Base-by-base conservation (phyloP, 164 flowering plant species). In the Vitis amurensis region DNA sequence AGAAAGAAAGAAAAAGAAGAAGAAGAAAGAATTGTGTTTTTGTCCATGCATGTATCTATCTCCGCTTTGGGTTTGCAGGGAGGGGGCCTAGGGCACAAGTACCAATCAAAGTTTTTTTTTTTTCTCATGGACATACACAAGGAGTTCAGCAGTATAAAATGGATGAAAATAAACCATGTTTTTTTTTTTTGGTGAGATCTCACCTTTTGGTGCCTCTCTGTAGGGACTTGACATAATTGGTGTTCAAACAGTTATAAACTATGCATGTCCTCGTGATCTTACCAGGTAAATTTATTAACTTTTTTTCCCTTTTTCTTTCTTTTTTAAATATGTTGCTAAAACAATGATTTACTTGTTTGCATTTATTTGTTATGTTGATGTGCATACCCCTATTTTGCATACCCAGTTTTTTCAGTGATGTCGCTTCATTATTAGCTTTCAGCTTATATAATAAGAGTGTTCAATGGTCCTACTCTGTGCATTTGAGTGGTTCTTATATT, bases 221-320 rank as follows among this genome's bases (percentile, higher is more conserved):
- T 70, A 94, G 98, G 99, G 99, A 53, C 94, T 95, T 78, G 99
- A 95, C 70, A 93, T 95, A 12, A 83, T 89, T 73, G 99, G 99
- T 61, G 98, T 95, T 69, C 86, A 86, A 72, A 91, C 99, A 48
- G 99, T 95, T 69, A 90, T 95, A 67, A 95, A 93, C 66, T 95
- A 82, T 76, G 90, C 91, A 56, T 95, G 99, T 74, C 99, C 99
- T 53, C 94, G 97, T 59, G 92, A 91, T 64, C 84, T 95, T 68
- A 91, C 90, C 1, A 90, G 94, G 98, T 90, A 77, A 55, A 49
- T 52, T 15, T 10, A 64, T 50, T 49, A 7, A 17, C 9, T 3
- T 49, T 16, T n/a, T 47, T 48, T 17, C 48, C 2, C 16, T 65
- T 53, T 44, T 17, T 16, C 1, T 2, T 56, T 10, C 59, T n/a